These are phyloP conservation scores for Phialocephala sp. DNA, from an alignment of 2,329 filamentous ascomycete genomes.

Conservation along the genomic window DNA sequence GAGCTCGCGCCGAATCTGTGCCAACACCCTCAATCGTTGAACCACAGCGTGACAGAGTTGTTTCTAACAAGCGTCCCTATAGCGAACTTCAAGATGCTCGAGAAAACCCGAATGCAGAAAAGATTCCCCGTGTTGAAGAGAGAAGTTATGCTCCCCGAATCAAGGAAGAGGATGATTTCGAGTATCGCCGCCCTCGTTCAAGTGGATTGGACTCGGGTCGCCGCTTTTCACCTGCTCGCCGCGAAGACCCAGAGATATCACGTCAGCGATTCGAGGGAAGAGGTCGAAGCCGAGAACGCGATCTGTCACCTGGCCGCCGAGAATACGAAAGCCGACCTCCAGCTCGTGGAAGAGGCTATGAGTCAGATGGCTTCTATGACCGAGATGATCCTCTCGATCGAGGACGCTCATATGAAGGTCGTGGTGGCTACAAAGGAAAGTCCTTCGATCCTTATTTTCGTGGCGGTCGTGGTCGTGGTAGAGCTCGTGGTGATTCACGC, in stretches of 20 bases:
- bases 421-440: constrained; percentile 37
- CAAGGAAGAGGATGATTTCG: constrained; percentile 32
- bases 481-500: constrained; percentile 22
- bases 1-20: constrained; percentile 17
- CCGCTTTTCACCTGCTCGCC: constrained; percentile 30
- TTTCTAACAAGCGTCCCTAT: constrained; percentile 40
- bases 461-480: constrained; percentile 36
- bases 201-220: constrained; percentile 30
- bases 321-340: constrained; percentile 34
- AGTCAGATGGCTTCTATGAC: constrained; percentile 29
- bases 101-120: constrained; percentile 27
- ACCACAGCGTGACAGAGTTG: constrained; percentile 25
- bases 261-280: constrained; percentile 30
- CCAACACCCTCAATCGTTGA: constrained; percentile 22
- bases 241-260: constrained; percentile 31
- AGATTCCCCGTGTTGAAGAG: constrained; percentile 37
- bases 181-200: constrained; percentile 34
- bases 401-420: constrained; percentile 29
- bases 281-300: constrained; percentile 36
- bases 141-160: constrained; percentile 21
- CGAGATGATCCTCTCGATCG: constrained; percentile 26
- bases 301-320: constrained; percentile 35
- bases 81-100: constrained; percentile 35
- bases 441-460: constrained; percentile 41
- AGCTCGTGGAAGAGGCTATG: constrained; percentile 31